These are phyloP conservation scores for Pleurotus tuoliensis DNA, from an alignment of 768 basidiomycete genomes.

Conservation along the genomic window DNA sequence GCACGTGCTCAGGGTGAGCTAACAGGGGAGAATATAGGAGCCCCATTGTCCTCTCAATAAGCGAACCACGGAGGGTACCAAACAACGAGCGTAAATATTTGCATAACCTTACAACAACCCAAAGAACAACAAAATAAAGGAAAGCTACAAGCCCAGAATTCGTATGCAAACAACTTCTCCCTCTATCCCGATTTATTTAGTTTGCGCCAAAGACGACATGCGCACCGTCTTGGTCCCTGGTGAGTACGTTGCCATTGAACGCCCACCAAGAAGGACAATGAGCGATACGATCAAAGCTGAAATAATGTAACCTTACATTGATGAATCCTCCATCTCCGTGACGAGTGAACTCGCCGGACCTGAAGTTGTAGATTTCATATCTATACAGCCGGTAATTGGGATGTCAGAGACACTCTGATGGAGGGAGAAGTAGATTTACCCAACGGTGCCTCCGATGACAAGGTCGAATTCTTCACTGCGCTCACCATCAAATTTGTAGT, in stretches of 20 bases:
- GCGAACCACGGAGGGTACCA: too few species aligned
- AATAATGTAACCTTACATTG: background rate
- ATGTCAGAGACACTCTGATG: background rate
- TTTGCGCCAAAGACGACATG: background rate
- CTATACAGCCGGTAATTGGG: background rate
- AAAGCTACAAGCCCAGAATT: too few species aligned
- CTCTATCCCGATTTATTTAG: too few species aligned
- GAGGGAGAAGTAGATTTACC: too few species aligned
- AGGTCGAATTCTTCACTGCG: background rate
- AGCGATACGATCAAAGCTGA: background rate
- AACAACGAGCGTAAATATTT: too few species aligned
- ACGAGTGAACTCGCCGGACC: conserved; percentile 4
- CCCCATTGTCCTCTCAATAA: too few species aligned
- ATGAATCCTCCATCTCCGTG: conserved; percentile 11
- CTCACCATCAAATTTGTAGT: background rate
- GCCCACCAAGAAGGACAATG: background rate
- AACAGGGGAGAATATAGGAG: too few species aligned
- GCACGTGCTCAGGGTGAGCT: too few species aligned
- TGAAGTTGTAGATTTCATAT: conserved; percentile 3
- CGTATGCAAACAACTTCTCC: too few species aligned
- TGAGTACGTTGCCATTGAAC: background rate
- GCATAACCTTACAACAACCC: too few species aligned
- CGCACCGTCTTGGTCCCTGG: background rate
- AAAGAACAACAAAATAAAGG: too few species aligned
- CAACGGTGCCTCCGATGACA: background rate